Percentiles rank a stretch among this genome's conserved stretches.
Evolutionary conservation across 257 asterid genomes (phyloP).

Genomic region (Solanum etuberosum): DNA sequence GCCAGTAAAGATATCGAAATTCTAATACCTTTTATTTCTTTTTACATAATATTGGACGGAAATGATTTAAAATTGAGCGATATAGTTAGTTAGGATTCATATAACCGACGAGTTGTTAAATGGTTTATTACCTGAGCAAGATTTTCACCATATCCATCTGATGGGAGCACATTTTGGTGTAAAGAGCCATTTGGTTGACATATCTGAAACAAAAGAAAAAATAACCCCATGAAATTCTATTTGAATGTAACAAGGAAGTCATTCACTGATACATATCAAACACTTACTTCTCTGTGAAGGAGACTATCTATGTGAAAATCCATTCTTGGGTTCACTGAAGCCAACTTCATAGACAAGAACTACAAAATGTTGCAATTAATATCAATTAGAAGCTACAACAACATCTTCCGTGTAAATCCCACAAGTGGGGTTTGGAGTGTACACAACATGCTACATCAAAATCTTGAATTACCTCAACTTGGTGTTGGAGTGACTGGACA

Average conservation of each 20-base stretch:
- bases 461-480: slow-evolving; percentile 66
- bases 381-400: neutral
- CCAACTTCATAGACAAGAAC: slow-evolving; percentile 88
- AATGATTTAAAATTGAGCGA: neutral
- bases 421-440: neutral
- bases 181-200: slow-evolving; percentile 39
- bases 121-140: slow-evolving; percentile 39
- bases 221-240: neutral
- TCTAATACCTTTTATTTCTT: neutral
- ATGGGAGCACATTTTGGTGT: slow-evolving; percentile 45
- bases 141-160: slow-evolving; percentile 39
- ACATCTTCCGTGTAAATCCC: neutral
- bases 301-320: slow-evolving; percentile 48
- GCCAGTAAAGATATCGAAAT: neutral
- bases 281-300: slow-evolving; percentile 50
- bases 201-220: slow-evolving; percentile 15
- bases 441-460: neutral
- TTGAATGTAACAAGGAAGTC: neutral
- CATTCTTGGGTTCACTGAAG: slow-evolving; percentile 73
- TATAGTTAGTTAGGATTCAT: neutral
- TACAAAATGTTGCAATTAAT: neutral
- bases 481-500: slow-evolving; percentile 88
- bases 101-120: neutral
- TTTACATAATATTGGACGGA: neutral
- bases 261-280: neutral